A percentile compares a stretch with the other conserved stretches of the same genome.
phyloP scores from a whole-genome alignment of 345 rosid species.

The Theobroma cacao region DNA sequence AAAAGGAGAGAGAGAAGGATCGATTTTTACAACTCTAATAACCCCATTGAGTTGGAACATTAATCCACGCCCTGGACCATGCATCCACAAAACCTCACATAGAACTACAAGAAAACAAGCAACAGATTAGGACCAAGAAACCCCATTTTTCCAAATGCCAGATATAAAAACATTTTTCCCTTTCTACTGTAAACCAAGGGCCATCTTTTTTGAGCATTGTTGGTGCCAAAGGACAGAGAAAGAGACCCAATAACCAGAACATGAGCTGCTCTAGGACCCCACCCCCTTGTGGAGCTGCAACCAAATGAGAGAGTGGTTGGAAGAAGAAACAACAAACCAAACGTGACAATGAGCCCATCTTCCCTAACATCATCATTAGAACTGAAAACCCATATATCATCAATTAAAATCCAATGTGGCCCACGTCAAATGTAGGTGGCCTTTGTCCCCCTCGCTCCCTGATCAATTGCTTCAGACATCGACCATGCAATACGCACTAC shows the following conservation, averaged over 20 bases:
- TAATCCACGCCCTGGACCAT: background rate
- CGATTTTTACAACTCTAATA: background rate
- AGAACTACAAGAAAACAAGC: background rate
- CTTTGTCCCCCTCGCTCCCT: constrained; percentile 3
- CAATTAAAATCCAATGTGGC: background rate
- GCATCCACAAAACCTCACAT: background rate
- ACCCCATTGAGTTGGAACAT: constrained; percentile 8
- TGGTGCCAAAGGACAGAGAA: constrained; percentile 18
- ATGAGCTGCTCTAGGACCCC: constrained; percentile 19
- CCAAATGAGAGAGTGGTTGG: background rate
- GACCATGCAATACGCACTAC: constrained; percentile 13
- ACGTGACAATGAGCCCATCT: constrained; percentile 19
- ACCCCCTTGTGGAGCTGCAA: background rate
- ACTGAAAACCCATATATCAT: constrained; percentile 14
- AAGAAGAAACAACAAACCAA: constrained; percentile 10
- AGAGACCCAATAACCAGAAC: constrained; percentile 26
- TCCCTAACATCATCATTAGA: constrained; percentile 18
- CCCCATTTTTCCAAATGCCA: background rate
- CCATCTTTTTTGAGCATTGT: background rate
- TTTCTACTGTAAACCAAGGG: background rate
- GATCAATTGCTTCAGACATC: background rate
- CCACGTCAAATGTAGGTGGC: constrained; percentile 19
- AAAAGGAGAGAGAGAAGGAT: background rate
- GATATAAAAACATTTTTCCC: background rate
- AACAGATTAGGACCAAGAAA: background rate